These are phyloP conservation scores for Cornus kousa DNA, from an alignment of 148 eudicot species.

Conservation along the genomic window DNA sequence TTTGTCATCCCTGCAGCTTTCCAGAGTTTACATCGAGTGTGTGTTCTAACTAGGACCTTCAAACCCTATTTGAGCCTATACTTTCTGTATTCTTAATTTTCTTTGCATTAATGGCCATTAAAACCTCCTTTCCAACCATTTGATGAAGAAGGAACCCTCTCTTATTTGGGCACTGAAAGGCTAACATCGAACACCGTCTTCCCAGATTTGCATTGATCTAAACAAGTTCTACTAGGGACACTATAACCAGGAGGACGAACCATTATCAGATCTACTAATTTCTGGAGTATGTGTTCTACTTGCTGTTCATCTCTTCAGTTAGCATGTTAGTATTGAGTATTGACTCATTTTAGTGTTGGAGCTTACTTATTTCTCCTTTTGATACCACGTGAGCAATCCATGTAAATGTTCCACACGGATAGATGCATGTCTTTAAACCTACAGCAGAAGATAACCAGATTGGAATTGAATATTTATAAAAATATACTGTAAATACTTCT, in stretches of 20 bases:
- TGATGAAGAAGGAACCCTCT: too few species aligned
- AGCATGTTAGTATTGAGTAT: not conserved
- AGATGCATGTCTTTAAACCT: constrained; percentile 32
- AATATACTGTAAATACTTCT: not conserved
- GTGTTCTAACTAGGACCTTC: too few species aligned
- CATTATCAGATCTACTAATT: too few species aligned
- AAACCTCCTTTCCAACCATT: too few species aligned
- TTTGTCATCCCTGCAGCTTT: too few species aligned
- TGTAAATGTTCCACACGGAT: constrained; percentile 36
- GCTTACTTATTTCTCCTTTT: constrained; percentile 25
- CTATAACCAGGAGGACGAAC: too few species aligned
- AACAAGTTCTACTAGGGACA: too few species aligned
- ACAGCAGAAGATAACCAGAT: constrained; percentile 1
- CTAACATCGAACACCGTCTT: too few species aligned
- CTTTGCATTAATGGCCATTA: not conserved
- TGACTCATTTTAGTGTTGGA: not conserved
- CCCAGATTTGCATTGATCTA: too few species aligned
- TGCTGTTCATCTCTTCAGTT: not conserved
- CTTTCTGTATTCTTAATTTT: not conserved
- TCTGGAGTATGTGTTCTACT: not conserved
- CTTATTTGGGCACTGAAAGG: too few species aligned
- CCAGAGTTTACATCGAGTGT: too few species aligned
- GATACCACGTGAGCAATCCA: constrained; percentile 25
- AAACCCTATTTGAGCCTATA: too few species aligned
- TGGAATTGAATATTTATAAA: not conserved